Evolutionary conservation across 2,329 filamentous ascomycete species (phyloP), one percentile per base, ranked within the genome.

Genomic region (Teratosphaeria viscida): DNA sequence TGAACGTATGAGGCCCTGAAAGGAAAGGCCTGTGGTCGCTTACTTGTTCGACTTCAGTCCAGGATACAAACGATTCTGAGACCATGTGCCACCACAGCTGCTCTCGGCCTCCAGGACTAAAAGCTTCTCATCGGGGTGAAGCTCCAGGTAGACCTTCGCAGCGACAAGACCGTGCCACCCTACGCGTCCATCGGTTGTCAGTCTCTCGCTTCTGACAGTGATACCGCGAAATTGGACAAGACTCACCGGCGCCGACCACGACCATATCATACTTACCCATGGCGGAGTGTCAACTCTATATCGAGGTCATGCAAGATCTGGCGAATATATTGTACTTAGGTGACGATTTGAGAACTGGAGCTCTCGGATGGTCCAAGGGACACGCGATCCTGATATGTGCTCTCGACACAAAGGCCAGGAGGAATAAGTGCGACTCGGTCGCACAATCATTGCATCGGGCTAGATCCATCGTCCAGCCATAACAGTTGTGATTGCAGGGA

Each of bases 21-120:
- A 1, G 2, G 29, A 2, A 7, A 32, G 29, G 29, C 16, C 43
- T 49, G 16, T n/a, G 1, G 19, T 6, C 1, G 8, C 43, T 49
- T 49, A 49, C 43, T 91, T 91, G 72, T 92, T 92, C 57, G 82
- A 85, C 66, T 85, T 87, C 55, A 92, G 78, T 1, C 83, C 84
- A 0, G 84, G 82, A 69, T 91, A 87, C 0, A 90, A 73, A 1
- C 87, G 80, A 43, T 86, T 76, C 58, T 82, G 76, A 7, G 84
- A 81, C 88, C 87, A 91, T n/a, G 84, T 83, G 2, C 88, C 88
- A 1, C 88, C 88, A 3, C 43, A 49, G 19, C 43, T 49, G 43
- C 43, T 11, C 43, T 49, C 34, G 35, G 55, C 23, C 32, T 55
- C 54, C 7, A 49, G 43, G n/a, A 49, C 43, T 6, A 49, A 1